These are phyloP conservation scores for Yamadazyma dushanensis DNA, from an alignment of 1,139 yeast species.

Conservation along the genomic window DNA sequence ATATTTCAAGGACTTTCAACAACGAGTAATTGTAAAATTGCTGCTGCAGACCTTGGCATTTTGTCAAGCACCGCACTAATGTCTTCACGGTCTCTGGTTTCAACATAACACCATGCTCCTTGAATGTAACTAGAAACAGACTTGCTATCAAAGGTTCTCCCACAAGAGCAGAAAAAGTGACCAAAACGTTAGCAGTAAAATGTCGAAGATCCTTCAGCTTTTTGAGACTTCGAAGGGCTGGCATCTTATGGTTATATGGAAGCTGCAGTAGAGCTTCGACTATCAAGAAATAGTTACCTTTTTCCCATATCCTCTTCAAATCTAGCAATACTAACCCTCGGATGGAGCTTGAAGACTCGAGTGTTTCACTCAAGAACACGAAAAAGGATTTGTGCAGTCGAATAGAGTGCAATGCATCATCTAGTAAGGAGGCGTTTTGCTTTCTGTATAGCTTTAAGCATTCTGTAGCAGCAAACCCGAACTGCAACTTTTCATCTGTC, in stretches of 20 bases:
- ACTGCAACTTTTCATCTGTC: constrained; percentile 8
- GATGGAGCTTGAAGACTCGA: constrained; percentile 20
- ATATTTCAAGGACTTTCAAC: constrained; percentile 12
- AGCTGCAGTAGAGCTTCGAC: not conserved
- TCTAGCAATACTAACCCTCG: constrained; percentile 22
- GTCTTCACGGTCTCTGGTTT: constrained; percentile 6
- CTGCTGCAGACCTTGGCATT: constrained; percentile 10
- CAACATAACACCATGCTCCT: constrained; percentile 6
- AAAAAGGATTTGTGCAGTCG: constrained; percentile 20
- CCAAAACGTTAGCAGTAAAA: constrained; percentile 10
- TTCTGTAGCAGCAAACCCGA: constrained; percentile 16
- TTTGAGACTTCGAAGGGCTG: not conserved
- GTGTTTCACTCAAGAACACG: constrained; percentile 14
- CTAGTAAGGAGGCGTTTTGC: constrained; percentile 14
- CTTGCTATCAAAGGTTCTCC: constrained; percentile 29
- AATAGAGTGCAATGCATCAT: constrained; percentile 23
- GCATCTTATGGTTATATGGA: not conserved
- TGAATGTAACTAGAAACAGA: constrained; percentile 16
- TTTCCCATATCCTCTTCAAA: constrained; percentile 14
- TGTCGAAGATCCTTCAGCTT: not conserved
- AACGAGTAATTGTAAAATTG: constrained; percentile 11
- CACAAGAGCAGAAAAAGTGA: constrained; percentile 14
- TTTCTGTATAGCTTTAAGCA: constrained; percentile 19
- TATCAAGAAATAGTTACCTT: constrained; percentile 10
- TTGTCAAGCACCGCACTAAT: constrained; percentile 13